Evolutionary conservation across 805 yeast species (phyloP).

Genomic region (Torulaspora microellipsoides): DNA sequence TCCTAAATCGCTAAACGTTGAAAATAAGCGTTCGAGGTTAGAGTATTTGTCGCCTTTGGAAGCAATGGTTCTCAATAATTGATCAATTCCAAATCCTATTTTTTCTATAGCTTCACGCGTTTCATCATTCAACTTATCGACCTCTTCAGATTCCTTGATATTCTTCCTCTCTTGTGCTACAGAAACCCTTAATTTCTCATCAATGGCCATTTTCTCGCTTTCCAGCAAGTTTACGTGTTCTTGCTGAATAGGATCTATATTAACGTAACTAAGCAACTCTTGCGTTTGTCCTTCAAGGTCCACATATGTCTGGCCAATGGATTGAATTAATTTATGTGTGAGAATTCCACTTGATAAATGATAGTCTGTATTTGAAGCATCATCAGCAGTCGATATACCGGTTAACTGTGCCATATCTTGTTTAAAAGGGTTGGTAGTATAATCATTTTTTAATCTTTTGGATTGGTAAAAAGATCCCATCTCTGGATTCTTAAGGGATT

Average conservation of each 20-base stretch:
- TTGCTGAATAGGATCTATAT: constrained; percentile 38
- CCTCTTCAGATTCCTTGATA: constrained; percentile 31
- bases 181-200: constrained; percentile 42
- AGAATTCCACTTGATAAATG: constrained; percentile 39
- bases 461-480: constrained; percentile 45
- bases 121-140: constrained; percentile 30
- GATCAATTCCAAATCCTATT: constrained; percentile 30
- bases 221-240: constrained; percentile 42
- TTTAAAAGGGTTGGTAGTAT: constrained; percentile 63
- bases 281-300: constrained; percentile 41
- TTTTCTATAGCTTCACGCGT: constrained; percentile 24
- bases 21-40: constrained; percentile 18
- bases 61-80: constrained; percentile 20
- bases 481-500: constrained; percentile 5
- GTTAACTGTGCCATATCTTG: constrained; percentile 46
- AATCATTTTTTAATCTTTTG: constrained; percentile 61
- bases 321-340: constrained; percentile 61
- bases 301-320: constrained; percentile 45
- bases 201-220: constrained; percentile 43
- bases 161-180: constrained; percentile 16
- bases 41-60: constrained; percentile 9
- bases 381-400: constrained; percentile 45
- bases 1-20: constrained; percentile 41
- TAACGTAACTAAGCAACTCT: constrained; percentile 46
- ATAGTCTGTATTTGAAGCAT: constrained; percentile 35